Conservation (phyloP, 2,329 filamentous ascomycete genomes). For the Xylariomycetidae sp. region DNA sequence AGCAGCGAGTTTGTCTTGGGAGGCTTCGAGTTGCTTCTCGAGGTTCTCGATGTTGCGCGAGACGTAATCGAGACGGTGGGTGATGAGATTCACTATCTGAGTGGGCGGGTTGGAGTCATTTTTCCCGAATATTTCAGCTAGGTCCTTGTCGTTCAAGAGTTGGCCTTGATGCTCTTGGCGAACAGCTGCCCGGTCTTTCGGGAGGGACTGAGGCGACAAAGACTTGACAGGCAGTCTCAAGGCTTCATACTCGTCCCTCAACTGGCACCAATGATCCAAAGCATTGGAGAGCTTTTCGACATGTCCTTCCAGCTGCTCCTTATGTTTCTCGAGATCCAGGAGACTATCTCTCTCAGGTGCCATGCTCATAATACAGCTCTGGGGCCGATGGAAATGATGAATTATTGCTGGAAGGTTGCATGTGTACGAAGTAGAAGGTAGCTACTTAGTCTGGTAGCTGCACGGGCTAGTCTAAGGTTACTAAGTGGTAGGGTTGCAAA, state of each 20-base stretch:
- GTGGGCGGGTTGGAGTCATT: slow-evolving; percentile 45
- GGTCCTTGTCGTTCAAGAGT: slow-evolving; percentile 56
- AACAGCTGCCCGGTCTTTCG: slow-evolving; percentile 53
- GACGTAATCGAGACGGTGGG: slow-evolving; percentile 83
- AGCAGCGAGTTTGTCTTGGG: slow-evolving; percentile 65
- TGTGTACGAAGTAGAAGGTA: background rate
- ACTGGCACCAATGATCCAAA: slow-evolving; percentile 82
- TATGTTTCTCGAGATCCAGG: slow-evolving; percentile 68
- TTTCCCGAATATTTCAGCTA: slow-evolving; percentile 46
- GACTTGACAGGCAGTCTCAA: slow-evolving; percentile 75
- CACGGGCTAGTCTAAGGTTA: no score
- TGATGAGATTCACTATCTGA: slow-evolving; percentile 64
- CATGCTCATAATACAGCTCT: slow-evolving; percentile 34
- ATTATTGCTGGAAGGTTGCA: no score
- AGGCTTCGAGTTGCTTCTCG: slow-evolving; percentile 48
- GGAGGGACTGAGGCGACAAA: slow-evolving; percentile 42
- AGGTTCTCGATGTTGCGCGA: slow-evolving; percentile 72
- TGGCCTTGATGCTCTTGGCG: slow-evolving; percentile 58
- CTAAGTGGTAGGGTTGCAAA: no score
- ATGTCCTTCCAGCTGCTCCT: slow-evolving; percentile 69
- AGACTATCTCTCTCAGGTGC: slow-evolving; percentile 46
- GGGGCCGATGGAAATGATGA: background rate
- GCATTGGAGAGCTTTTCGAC: slow-evolving; percentile 69
- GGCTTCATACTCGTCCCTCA: slow-evolving; percentile 87
- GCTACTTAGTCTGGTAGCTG: no score